Conservation (phyloP, 129 eudicot genomes). For the Tagetes patula region DNA sequence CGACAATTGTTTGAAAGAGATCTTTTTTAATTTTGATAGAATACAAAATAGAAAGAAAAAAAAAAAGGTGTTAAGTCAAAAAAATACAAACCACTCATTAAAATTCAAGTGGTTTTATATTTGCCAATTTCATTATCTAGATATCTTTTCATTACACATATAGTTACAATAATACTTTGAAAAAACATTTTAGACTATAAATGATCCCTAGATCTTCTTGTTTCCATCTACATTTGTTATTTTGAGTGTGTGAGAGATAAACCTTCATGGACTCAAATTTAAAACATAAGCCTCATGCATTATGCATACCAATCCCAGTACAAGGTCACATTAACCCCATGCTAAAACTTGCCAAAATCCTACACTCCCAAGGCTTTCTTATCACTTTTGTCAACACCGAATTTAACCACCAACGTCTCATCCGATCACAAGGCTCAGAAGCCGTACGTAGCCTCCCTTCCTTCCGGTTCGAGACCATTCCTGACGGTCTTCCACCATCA, state of each 20-base stretch:
- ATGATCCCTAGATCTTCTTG: too few relatives aligned
- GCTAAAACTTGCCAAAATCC: slow-evolving; percentile 23
- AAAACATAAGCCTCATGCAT: slow-evolving; percentile 26
- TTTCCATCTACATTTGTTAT: too few relatives aligned
- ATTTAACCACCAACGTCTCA: slow-evolving; percentile 32
- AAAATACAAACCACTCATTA: too few relatives aligned
- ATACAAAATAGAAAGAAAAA: too few relatives aligned
- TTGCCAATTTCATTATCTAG: too few relatives aligned
- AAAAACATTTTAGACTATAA: too few relatives aligned
- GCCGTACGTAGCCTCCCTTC: slow-evolving; percentile 18
- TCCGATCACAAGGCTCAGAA: slow-evolving; percentile 2
- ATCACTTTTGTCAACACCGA: slow-evolving; percentile 35
- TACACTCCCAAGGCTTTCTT: slow-evolving; percentile 36
- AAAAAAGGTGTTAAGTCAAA: too few relatives aligned
- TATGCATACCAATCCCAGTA: slow-evolving; percentile 24
- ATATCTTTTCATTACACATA: too few relatives aligned
- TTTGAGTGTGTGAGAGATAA: neutral
- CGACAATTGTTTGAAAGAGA: too few relatives aligned
- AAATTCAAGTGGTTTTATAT: too few relatives aligned
- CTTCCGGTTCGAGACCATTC: slow-evolving; percentile 34
- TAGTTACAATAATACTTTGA: too few relatives aligned
- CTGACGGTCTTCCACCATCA: slow-evolving; percentile 42
- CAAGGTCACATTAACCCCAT: neutral
- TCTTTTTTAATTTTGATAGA: too few relatives aligned
- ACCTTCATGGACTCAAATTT: slow-evolving; percentile 3